phyloP scores from a whole-genome alignment of 2,329 filamentous ascomycete genomes.

The Talaromyces pinophilus region DNA sequence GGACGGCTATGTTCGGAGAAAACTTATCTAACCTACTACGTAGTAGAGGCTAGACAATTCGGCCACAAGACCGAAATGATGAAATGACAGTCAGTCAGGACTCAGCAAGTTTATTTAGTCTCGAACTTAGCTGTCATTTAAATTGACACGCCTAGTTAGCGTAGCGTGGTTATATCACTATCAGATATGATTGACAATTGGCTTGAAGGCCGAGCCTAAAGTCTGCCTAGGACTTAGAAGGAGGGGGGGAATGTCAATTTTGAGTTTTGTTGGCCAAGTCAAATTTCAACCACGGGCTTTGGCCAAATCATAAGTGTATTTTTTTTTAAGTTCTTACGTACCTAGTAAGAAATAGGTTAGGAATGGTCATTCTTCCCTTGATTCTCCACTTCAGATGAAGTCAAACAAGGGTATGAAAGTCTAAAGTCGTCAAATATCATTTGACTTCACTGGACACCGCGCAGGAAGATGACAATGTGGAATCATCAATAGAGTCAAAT shows the following conservation, averaged over 20 bases:
- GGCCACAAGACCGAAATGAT: not conserved
- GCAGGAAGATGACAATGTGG: not conserved
- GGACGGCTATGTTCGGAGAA: not conserved
- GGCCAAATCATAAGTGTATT: not conserved
- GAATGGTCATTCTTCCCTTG: not conserved
- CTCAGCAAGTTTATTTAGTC: not conserved
- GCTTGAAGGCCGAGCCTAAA: not conserved
- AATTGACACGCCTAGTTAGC: not conserved
- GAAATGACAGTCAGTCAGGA: not conserved
- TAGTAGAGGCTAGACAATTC: not conserved
- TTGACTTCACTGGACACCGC: not conserved
- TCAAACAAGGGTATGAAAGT: not conserved
- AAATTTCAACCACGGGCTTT: not conserved
- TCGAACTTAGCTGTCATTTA: not conserved
- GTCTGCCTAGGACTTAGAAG: not conserved
- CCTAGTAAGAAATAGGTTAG: not conserved
- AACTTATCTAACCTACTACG: no score
- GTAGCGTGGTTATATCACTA: not conserved
- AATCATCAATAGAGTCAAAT: not conserved
- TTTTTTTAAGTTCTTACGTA: not conserved
- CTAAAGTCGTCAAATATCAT: not conserved
- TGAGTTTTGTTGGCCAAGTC: not conserved
- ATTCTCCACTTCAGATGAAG: not conserved
- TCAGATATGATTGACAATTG: constrained; percentile 7
- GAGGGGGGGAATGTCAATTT: not conserved